A percentile compares a stretch with the other conserved stretches of the same genome.
phyloP scores from a whole-genome alignment of 495 filamentous ascomycete species.

The Hypoxylon lenormandii region DNA sequence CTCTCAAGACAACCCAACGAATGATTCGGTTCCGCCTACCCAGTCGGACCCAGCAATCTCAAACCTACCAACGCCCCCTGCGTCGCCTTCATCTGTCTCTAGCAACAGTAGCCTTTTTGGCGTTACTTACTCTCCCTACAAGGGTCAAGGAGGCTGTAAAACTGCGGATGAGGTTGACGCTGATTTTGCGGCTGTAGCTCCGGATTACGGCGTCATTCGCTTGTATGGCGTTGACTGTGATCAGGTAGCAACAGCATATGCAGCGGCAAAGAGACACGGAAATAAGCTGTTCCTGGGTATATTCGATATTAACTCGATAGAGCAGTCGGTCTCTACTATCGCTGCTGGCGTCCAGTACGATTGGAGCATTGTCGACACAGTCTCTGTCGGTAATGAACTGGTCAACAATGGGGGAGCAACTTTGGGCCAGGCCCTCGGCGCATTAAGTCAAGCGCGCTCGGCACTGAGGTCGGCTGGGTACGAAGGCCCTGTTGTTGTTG shows the following conservation, averaged over 20 bases:
- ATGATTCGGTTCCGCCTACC: conserved; percentile 32
- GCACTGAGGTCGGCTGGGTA: conserved; percentile 73
- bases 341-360: conserved; percentile 62
- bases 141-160: conserved; percentile 74
- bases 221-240: conserved; percentile 86
- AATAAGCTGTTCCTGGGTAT: conserved; percentile 80
- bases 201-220: conserved; percentile 71
- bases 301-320: conserved; percentile 71
- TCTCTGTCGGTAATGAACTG: conserved; percentile 84
- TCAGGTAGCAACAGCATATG: conserved; percentile 70
- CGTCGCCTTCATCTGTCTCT: conserved; percentile 21
- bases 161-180: conserved; percentile 67
- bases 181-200: conserved; percentile 69
- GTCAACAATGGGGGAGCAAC: conserved; percentile 72
- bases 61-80: conserved; percentile 18
- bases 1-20: conserved; percentile 23
- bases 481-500: conserved; percentile 77
- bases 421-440: conserved; percentile 63
- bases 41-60: conserved; percentile 25
- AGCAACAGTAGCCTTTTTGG: conserved; percentile 58
- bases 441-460: conserved; percentile 67
- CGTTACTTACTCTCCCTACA: conserved; percentile 82
- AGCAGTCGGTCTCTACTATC: conserved; percentile 65
- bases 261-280: conserved; percentile 67
- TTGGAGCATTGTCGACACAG: conserved; percentile 74